Evolutionary conservation across 257 asterid species (phyloP).

Genomic region (Jasminum sambac): DNA sequence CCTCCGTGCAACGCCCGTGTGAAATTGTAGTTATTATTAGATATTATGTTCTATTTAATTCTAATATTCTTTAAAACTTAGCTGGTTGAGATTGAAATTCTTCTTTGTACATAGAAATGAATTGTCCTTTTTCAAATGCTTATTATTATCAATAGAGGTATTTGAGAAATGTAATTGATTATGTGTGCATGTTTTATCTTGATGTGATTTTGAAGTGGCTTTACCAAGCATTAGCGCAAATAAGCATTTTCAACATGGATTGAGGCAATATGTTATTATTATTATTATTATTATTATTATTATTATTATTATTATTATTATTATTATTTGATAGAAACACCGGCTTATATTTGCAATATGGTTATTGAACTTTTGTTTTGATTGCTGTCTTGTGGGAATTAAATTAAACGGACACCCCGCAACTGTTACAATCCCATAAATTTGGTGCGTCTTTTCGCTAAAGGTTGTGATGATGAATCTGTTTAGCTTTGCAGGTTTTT

Average conservation of each 20-base stretch:
- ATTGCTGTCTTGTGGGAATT: constrained; percentile 41
- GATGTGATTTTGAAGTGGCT: constrained; percentile 81
- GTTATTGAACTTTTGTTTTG: constrained; percentile 4
- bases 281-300: background rate
- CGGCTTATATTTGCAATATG: background rate
- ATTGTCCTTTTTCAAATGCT: background rate
- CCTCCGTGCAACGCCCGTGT: too few species aligned
- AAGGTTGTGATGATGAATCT: constrained; percentile 20
- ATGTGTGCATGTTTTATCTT: background rate
- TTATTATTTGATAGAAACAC: constrained; percentile 8
- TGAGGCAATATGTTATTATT: constrained; percentile 98
- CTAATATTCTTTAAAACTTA: background rate
- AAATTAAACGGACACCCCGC: constrained; percentile 33
- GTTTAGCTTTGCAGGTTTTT: too few species aligned
- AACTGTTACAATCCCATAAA: constrained; percentile 4
- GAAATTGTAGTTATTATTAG: too few species aligned
- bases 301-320: too few species aligned
- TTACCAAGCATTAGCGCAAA: constrained; percentile 73
- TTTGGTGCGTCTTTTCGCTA: constrained; percentile 11
- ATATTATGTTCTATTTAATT: background rate
- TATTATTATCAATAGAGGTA: constrained; percentile 2
- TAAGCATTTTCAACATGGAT: constrained; percentile 62
- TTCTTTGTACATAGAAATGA: background rate
- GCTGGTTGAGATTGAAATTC: background rate
- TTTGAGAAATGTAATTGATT: background rate